Percentiles rank a stretch among this genome's conserved stretches.
Conservation (phyloP, 2,329 filamentous ascomycete species). For the Colletotrichum phormii region DNA sequence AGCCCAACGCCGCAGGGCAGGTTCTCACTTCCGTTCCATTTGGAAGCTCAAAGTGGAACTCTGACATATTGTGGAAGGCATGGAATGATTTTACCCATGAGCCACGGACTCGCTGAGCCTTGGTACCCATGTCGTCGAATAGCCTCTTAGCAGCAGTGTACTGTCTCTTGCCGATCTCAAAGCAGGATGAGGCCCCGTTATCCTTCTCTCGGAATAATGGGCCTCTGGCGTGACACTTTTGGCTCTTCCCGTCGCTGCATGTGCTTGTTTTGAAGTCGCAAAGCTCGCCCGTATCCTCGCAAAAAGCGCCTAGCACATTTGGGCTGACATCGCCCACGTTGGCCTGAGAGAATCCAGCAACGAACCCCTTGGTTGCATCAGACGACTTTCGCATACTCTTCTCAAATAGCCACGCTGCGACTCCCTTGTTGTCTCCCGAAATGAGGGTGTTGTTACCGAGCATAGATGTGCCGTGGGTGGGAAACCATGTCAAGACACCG, state of each 20-base stretch:
- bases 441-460: slow-evolving; percentile 91
- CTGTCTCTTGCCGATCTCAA: slow-evolving; percentile 78
- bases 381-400: slow-evolving; percentile 68
- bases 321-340: slow-evolving; percentile 92
- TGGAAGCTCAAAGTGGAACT: slow-evolving; percentile 76
- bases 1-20: slow-evolving; percentile 87
- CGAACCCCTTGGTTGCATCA: slow-evolving; percentile 73
- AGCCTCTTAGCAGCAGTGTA: slow-evolving; percentile 67
- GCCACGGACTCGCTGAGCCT: slow-evolving; percentile 66
- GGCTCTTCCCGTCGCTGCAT: slow-evolving; percentile 74
- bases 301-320: slow-evolving; percentile 86
- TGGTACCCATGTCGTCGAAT: slow-evolving; percentile 43
- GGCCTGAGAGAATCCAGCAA: slow-evolving; percentile 91
- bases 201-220: slow-evolving; percentile 75
- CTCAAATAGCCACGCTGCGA: slow-evolving; percentile 87
- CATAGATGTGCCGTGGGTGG: slow-evolving; percentile 91
- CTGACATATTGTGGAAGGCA: slow-evolving; percentile 81
- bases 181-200: slow-evolving; percentile 79
- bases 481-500: slow-evolving; percentile 90
- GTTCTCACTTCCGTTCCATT: slow-evolving; percentile 79
- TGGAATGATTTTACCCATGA: slow-evolving; percentile 82
- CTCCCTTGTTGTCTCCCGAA: slow-evolving; percentile 92
- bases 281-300: slow-evolving; percentile 80
- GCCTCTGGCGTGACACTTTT: slow-evolving; percentile 78
- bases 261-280: slow-evolving; percentile 84